Evolutionary conservation across 192 early-diverging fungal genomes (phyloP).

Genomic region (Kickxella alabastrina): DNA sequence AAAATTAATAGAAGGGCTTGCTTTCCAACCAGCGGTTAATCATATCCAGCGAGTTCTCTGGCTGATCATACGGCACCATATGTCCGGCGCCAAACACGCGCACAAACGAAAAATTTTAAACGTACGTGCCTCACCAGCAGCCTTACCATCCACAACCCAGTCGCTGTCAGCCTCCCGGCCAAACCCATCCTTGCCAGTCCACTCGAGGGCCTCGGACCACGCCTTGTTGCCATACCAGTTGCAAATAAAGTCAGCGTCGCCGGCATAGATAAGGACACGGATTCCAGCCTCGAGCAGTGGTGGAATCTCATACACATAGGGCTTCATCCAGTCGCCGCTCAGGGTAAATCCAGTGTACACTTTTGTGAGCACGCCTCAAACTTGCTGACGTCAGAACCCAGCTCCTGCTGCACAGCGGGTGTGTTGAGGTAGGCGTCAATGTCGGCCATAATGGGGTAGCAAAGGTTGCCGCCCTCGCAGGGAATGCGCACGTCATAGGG

Average conservation of each 20-base stretch:
- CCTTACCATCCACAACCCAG: conserved; percentile 68
- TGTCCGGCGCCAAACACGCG: conserved; percentile 84
- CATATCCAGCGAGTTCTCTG: conserved; percentile 75
- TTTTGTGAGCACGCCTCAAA: conserved; percentile 82
- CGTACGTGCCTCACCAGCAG: conserved; percentile 64
- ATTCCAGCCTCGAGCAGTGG: conserved; percentile 75
- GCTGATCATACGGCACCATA: conserved; percentile 94
- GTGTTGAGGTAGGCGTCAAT: conserved; percentile 80
- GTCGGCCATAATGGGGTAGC: conserved; percentile 79
- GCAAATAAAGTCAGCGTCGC: conserved; percentile 93
- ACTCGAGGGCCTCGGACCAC: conserved; percentile 80
- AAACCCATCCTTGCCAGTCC: conserved; percentile 74
- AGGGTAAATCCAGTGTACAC: conserved; percentile 76
- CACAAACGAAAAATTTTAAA: conserved; percentile 79
- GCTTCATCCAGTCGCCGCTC: conserved; percentile 88
- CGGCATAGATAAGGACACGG: conserved; percentile 84
- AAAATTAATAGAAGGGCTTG: conserved; percentile 40
- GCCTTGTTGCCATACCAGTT: conserved; percentile 89
- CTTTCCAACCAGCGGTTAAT: conserved; percentile 76
- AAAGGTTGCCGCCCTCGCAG: conserved; percentile 79
- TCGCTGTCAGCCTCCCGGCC: conserved; percentile 59
- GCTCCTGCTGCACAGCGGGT: conserved; percentile 64
- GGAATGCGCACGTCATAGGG: conserved; percentile 90
- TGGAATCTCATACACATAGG: conserved; percentile 64
- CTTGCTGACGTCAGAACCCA: conserved; percentile 69